Base-by-base conservation (phyloP, 495 filamentous ascomycete genomes). In the Podospora sp. region DNA sequence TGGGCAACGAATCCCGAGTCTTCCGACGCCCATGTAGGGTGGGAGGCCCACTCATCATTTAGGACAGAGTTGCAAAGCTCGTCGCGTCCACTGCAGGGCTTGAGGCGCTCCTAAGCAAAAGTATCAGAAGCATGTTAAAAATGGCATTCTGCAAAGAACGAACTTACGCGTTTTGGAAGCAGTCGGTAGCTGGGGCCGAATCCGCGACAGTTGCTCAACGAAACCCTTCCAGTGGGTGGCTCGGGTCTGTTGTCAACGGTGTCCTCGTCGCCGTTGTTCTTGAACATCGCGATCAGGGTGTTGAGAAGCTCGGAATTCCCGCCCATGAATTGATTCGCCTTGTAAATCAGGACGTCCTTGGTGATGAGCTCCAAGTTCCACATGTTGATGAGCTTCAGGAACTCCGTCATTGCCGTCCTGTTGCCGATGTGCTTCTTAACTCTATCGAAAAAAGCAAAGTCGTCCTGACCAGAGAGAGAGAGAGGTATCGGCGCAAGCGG, bases 21-120 rank as follows among this genome's bases (percentile, higher is more conserved):
- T 78, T 99, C 96, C 0, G 94, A 97, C 0, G 94, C 96, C 96
- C 96, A 99, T 3, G 96, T 99, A 1, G 96, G 96, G 79, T 98
- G 95, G 56, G 94, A 97, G 1, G 94, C 95, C 96, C 96, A 99
- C 68, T 96, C 91, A 72, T 99, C 95, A 65, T 99, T 99, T 53
- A 99, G 84, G 0, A 98, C 95, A 53, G 87, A 84, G 63, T 90
- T 86, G 76, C 96, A 99, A 69, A 98, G 88, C 76, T 95, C 91
- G 75, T 99, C 96, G 46, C 96, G 90, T 20, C 96, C 96, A 72
- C 90, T 92, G 80, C 96, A 99, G 1, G 88, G 84, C 78, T 94
- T 92, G 50, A 92, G 86, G 6, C 92, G 87, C 76, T 97, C 95
- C 79, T 86, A 60, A 27, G 11, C 16, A 14, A 20, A 5, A 14